Conservation (phyloP, 495 filamentous ascomycete genomes). For the Cetradonia linearis region DNA sequence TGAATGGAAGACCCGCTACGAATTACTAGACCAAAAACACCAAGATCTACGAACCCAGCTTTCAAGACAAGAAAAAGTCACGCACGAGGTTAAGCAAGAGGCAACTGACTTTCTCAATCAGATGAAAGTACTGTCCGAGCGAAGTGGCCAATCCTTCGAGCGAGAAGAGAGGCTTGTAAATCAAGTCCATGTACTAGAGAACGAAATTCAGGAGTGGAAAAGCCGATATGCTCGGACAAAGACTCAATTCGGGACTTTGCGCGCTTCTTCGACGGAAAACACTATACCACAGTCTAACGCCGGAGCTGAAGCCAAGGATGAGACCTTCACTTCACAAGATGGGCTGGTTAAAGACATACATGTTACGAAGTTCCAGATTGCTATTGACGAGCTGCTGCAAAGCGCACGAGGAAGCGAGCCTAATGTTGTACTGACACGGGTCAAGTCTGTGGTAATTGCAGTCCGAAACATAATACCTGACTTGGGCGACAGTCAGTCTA, state of each 20-base stretch:
- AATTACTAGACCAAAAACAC: conserved; percentile 61
- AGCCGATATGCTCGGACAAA: conserved; percentile 77
- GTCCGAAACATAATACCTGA: conserved; percentile 75
- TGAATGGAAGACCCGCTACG: conserved; percentile 45
- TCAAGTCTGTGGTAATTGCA: conserved; percentile 70
- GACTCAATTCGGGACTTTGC: conserved; percentile 71
- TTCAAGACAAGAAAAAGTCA: conserved; percentile 67
- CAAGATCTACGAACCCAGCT: conserved; percentile 60
- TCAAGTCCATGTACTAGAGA: conserved; percentile 64
- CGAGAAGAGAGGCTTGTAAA: conserved; percentile 65
- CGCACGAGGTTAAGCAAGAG: conserved; percentile 77
- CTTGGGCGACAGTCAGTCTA: conserved; percentile 47
- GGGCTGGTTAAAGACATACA: conserved; percentile 83
- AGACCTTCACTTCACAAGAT: conserved; percentile 57
- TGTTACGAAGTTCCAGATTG: conserved; percentile 89
- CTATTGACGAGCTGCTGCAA: conserved; percentile 85
- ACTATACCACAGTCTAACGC: conserved; percentile 53
- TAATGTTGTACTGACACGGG: conserved; percentile 58
- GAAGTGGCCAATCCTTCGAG: conserved; percentile 67
- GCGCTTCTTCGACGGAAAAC: conserved; percentile 67
- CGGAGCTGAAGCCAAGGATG: conserved; percentile 52
- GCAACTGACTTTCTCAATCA: conserved; percentile 76
- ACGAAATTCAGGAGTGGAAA: conserved; percentile 80
- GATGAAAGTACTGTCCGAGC: conserved; percentile 76
- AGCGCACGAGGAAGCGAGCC: conserved; percentile 63